Percentiles rank a stretch among this genome's conserved stretches.
Evolutionary conservation across 495 filamentous ascomycete species (phyloP).

Genomic region (Gamarada debralockiae): DNA sequence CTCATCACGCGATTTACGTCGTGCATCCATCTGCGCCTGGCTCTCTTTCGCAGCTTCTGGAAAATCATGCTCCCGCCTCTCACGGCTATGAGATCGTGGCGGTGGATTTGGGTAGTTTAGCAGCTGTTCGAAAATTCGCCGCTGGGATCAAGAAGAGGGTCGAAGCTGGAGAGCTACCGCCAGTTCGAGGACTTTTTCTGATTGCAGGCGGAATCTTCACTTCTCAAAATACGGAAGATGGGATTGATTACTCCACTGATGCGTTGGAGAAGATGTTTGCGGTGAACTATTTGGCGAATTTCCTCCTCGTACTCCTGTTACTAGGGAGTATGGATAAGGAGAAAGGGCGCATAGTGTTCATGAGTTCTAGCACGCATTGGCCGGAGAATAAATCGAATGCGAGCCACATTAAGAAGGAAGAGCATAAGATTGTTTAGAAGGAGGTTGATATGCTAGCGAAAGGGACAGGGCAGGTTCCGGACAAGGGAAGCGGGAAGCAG

Average conservation of each 20-base stretch:
- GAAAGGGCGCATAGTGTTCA: constrained; percentile 37
- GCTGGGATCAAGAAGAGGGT: constrained; percentile 33
- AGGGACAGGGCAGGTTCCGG: constrained; percentile 25
- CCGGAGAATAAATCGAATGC: constrained; percentile 16
- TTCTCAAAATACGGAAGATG: not conserved
- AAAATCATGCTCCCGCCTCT: constrained; percentile 29
- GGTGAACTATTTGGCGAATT: constrained; percentile 42
- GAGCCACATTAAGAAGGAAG: constrained; percentile 13
- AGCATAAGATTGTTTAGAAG: constrained; percentile 27
- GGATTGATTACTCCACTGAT: constrained; percentile 30
- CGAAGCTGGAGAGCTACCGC: constrained; percentile 32
- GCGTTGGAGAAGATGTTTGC: constrained; percentile 42
- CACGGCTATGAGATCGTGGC: constrained; percentile 34
- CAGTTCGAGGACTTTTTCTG: constrained; percentile 40
- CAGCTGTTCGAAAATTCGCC: constrained; percentile 35
- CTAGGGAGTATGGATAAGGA: constrained; percentile 40
- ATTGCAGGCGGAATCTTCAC: constrained; percentile 38
- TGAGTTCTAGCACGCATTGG: constrained; percentile 42
- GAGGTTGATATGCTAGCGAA: constrained; percentile 26
- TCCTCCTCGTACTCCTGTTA: constrained; percentile 38
- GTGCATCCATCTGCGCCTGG: constrained; percentile 36
- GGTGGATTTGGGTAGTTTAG: constrained; percentile 39
- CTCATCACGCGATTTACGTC: constrained; percentile 36
- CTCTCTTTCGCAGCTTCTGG: constrained; percentile 17
- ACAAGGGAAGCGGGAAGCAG: not conserved